Evolutionary conservation across 345 rosid species (phyloP).

Genomic region (Psidium friedrichsthalianum): DNA sequence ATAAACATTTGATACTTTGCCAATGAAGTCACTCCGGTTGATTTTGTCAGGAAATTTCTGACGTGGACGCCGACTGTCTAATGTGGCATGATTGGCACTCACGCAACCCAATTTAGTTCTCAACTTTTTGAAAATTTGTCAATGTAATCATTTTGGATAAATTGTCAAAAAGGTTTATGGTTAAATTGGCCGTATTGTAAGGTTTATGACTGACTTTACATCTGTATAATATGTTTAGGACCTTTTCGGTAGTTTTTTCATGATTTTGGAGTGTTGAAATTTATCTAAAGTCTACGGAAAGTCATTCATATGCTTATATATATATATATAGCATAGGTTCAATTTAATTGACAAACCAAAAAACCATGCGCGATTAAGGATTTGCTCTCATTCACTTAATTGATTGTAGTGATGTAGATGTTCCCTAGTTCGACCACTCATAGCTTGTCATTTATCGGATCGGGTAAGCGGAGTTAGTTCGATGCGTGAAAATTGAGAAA

Average conservation of each 20-base stretch:
- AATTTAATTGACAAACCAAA: not conserved
- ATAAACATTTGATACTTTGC: not conserved
- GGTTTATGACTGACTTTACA: accelerated
- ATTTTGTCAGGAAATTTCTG: accelerated
- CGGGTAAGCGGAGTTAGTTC: not conserved
- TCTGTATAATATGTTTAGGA: not conserved
- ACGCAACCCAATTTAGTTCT: not conserved
- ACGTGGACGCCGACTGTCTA: accelerated
- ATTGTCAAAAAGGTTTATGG: not conserved
- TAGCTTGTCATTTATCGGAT: not conserved
- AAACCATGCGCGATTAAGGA: not conserved
- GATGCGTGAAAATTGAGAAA: not conserved
- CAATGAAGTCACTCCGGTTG: accelerated
- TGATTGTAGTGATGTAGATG: not conserved
- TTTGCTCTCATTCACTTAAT: not conserved
- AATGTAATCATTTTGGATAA: not conserved
- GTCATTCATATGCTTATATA: not conserved
- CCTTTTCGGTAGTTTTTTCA: not conserved
- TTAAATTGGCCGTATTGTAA: not conserved
- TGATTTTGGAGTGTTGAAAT: not conserved
- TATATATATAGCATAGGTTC: too few species aligned
- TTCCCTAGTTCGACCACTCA: not conserved
- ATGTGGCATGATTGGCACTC: accelerated
- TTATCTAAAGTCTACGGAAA: not conserved
- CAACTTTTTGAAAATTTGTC: not conserved